Conservation (phyloP, 1,284 basidiomycete genomes). For the Ceratobasidium sp. region DNA sequence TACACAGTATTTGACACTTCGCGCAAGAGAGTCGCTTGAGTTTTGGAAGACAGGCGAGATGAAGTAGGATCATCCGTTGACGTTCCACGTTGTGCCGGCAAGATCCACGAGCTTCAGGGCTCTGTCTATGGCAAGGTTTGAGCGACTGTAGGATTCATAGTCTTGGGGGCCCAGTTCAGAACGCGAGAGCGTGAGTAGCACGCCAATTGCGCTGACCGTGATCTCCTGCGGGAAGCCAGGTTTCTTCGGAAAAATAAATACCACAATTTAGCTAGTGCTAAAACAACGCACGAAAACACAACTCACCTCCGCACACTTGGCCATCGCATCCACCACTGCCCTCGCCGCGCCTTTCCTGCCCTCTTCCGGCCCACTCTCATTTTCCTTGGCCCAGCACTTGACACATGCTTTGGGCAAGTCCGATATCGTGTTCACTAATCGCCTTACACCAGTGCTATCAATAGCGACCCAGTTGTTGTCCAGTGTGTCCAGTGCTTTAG, state of each 20-base stretch:
- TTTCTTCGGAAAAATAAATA: slow-evolving; percentile 4
- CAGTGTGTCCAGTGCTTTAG: slow-evolving; percentile 15
- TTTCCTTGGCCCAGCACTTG: slow-evolving; percentile 18
- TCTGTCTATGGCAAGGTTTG: slow-evolving; percentile 6
- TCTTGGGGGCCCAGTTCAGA: slow-evolving; percentile 19
- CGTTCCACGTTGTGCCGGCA: not conserved
- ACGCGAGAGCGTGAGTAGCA: slow-evolving; percentile 27
- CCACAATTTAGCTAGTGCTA: not conserved
- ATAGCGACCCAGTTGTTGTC: not conserved
- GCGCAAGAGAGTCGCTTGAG: slow-evolving; percentile 23
- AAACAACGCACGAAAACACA: no score
- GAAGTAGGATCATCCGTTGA: not conserved
- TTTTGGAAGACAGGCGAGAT: not conserved
- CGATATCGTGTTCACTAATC: slow-evolving; percentile 14
- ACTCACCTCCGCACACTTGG: slow-evolving; percentile 58
- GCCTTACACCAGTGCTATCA: not conserved
- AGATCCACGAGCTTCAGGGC: slow-evolving; percentile 20
- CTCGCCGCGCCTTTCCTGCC: slow-evolving; percentile 48
- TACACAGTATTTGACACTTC: slow-evolving; percentile 55
- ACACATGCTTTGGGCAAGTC: slow-evolving; percentile 33
- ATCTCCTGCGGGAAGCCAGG: slow-evolving; percentile 31
- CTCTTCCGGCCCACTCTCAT: not conserved
- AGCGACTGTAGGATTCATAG: slow-evolving; percentile 19
- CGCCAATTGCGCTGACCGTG: slow-evolving; percentile 35
- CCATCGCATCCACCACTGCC: slow-evolving; percentile 56